Evolutionary conservation across 176 grass and related monocot species (phyloP).

Genomic region (Carex kokanica): DNA sequence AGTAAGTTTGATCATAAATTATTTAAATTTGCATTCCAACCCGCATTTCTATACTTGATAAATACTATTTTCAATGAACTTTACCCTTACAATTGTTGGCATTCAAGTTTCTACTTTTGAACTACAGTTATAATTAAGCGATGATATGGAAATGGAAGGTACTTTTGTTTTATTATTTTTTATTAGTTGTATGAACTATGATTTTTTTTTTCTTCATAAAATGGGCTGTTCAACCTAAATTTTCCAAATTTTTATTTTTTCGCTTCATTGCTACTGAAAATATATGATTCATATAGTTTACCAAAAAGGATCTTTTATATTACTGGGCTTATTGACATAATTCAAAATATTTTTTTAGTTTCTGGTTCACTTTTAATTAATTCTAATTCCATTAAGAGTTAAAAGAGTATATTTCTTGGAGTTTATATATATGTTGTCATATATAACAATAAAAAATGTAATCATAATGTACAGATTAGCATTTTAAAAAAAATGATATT

Average conservation of each 20-base stretch:
- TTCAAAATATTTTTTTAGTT: background rate
- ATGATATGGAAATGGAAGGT: background rate
- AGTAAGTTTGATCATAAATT: background rate
- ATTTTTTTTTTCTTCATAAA: background rate
- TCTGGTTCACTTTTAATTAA: background rate
- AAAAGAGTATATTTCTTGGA: background rate
- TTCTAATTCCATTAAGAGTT: background rate
- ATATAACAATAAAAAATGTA: background rate
- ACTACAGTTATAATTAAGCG: background rate
- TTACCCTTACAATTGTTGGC: background rate
- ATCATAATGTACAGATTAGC: background rate
- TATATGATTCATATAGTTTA: background rate
- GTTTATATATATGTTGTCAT: background rate
- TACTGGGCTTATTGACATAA: background rate
- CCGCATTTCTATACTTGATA: background rate
- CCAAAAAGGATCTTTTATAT: background rate
- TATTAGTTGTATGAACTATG: background rate
- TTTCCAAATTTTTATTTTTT: background rate
- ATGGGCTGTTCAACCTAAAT: background rate
- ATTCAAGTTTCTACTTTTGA: background rate
- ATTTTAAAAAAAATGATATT: background rate
- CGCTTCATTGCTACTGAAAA: background rate
- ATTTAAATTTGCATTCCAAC: background rate
- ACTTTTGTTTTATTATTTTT: background rate
- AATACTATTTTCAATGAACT: background rate